Evolutionary conservation across 164 flowering plant species (phyloP), one percentile per base, ranked within the genome.

Genomic region (Warburgia ugandensis): DNA sequence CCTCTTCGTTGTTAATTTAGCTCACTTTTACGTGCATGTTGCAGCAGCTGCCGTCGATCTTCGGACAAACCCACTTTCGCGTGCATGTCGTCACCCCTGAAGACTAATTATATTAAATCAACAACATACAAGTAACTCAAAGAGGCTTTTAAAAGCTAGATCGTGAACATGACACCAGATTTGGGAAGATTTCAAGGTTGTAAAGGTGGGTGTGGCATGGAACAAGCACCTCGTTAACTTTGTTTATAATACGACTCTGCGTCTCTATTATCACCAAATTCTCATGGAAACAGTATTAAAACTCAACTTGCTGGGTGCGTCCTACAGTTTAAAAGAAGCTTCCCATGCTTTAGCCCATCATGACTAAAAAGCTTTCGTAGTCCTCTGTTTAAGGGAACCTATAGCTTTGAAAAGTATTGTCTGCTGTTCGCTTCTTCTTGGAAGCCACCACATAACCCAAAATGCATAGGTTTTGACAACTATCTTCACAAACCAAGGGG

Each of bases 401-500:
- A 17, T 8, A 17, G 21, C 16, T 48, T 31, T 17, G 6, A 48
- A 48, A 20, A n/a, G 23, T n/a, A 30, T n/a, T 32, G 11, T 10
- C 32, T 39, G 19, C 39, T 33, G 0, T 28, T 28, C 50, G 13
- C 35, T n/a, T 47, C 52, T 31, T 49, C 39, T 17, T 7, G 4
- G 39, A 31, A 32, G 37, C 52, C 13, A 48, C 39, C n/a, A 6
- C 31, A 48, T 25, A 25, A 31, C 31, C 31, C 1, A 16, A 35
- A 1, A 27, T 47, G 10, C 17, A 26, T 23, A 10, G 29, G 17
- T n/a, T 8, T 3, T 12, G 30, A 46, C 50, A n/a, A n/a, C n/a
- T n/a, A n/a, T n/a, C 27, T 13, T 47, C 32, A 47, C 13, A 47
- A 47, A 47, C 23, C 50, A 14, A 9, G 50, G 50, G n/a, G 50